Evolutionary conservation across 116 monocot species (phyloP).

Genomic region (Dioscorea cayenensis): DNA sequence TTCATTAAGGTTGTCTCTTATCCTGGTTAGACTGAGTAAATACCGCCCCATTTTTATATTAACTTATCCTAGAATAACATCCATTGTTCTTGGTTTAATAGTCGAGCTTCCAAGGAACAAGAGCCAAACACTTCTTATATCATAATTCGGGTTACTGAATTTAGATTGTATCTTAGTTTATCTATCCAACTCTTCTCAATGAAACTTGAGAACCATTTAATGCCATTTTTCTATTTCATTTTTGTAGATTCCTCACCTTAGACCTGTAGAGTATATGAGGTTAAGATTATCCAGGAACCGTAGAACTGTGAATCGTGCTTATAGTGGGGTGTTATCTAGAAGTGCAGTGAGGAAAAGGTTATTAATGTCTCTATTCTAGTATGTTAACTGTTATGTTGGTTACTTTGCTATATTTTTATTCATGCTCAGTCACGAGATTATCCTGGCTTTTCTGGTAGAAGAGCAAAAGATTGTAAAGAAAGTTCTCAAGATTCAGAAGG

Average conservation of each 20-base stretch:
- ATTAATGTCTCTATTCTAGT: background rate
- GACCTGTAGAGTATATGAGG: conserved; percentile 57
- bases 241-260: conserved; percentile 43
- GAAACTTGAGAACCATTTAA: too few species aligned
- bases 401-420: background rate
- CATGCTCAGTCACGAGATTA: conserved; percentile 18
- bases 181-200: too few species aligned
- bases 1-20: too few species aligned
- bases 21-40: too few species aligned
- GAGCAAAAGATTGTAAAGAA: conserved; percentile 59
- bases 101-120: too few species aligned
- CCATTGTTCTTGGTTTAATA: too few species aligned
- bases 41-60: too few species aligned
- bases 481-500: conserved; percentile 45
- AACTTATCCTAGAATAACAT: too few species aligned
- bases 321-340: conserved; percentile 61
- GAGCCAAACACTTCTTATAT: too few species aligned
- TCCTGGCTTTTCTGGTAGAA: conserved; percentile 43
- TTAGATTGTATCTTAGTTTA: too few species aligned
- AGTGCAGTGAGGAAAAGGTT: conserved; percentile 50
- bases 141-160: too few species aligned
- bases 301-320: conserved; percentile 65
- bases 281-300: conserved; percentile 48
- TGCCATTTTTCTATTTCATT: background rate
- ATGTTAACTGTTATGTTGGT: background rate